Percentiles rank a stretch among this genome's conserved stretches.
Evolutionary conservation across 2,329 filamentous ascomycete species (phyloP).

Genomic region (Chaetomium sp.): DNA sequence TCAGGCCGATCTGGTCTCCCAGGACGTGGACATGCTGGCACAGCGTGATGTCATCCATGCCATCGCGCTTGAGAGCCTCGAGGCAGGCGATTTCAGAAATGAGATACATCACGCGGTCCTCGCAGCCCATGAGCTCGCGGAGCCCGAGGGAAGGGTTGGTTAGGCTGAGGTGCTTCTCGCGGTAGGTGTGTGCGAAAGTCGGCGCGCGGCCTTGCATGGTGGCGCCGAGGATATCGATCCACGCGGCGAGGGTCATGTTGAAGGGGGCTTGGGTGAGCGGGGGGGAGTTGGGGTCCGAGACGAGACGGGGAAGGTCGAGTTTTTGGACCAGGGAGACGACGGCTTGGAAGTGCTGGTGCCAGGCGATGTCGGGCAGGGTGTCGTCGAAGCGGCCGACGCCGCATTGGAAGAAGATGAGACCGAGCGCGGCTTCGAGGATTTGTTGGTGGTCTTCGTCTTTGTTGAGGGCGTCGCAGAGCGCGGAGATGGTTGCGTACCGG

Average conservation of each 20-base stretch:
- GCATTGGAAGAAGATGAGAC: constrained; percentile 95
- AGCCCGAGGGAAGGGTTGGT: constrained; percentile 61
- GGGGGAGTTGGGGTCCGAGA: constrained; percentile 55
- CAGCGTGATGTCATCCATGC: constrained; percentile 77
- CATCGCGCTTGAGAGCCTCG: constrained; percentile 75
- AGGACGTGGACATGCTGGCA: constrained; percentile 87
- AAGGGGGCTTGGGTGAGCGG: constrained; percentile 62
- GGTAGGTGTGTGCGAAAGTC: constrained; percentile 88
- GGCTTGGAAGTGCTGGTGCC: constrained; percentile 95
- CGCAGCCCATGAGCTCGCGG: constrained; percentile 92
- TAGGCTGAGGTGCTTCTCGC: constrained; percentile 78
- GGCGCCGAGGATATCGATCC: constrained; percentile 95
- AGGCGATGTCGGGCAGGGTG: constrained; percentile 81
- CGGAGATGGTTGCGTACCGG: constrained; percentile 78
- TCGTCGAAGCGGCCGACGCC: constrained; percentile 83
- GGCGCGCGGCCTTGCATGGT: constrained; percentile 86
- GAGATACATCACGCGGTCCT: constrained; percentile 94
- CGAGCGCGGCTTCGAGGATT: constrained; percentile 86
- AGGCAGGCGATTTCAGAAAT: constrained; percentile 97
- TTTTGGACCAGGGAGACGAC: constrained; percentile 79
- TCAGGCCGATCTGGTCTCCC: constrained; percentile 76
- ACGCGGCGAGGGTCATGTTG: constrained; percentile 89
- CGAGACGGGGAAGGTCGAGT: constrained; percentile 67
- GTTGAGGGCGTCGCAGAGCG: constrained; percentile 75
- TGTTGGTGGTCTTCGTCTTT: constrained; percentile 76